Evolutionary conservation across 2,329 filamentous ascomycete genomes (phyloP).

Genomic region (Mycosphaerelloides madeirae): DNA sequence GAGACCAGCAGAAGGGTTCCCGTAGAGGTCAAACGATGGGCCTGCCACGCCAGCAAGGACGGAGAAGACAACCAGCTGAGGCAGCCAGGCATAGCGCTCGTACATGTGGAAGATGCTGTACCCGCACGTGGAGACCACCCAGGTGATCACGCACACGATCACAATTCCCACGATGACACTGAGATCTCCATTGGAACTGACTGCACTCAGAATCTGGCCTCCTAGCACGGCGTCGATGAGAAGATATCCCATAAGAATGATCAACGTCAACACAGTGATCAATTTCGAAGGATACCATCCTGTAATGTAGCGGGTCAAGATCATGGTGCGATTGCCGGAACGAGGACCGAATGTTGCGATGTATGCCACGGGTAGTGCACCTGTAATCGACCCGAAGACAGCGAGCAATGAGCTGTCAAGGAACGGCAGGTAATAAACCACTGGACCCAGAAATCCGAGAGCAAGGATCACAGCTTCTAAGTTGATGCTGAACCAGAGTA

Average conservation of each 20-base stretch:
- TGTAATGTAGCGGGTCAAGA: slow-evolving; percentile 57
- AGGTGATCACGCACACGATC: slow-evolving; percentile 58
- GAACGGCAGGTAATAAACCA: slow-evolving; percentile 56
- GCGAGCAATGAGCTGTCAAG: slow-evolving; percentile 53
- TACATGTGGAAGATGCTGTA: slow-evolving; percentile 65
- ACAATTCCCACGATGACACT: slow-evolving; percentile 64
- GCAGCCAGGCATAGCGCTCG: slow-evolving; percentile 63
- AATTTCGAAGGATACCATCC: slow-evolving; percentile 62
- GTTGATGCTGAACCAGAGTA: slow-evolving; percentile 61
- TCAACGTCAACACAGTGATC: slow-evolving; percentile 58
- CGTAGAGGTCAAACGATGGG: slow-evolving; percentile 52
- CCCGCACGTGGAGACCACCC: slow-evolving; percentile 62
- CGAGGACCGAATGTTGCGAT: slow-evolving; percentile 58
- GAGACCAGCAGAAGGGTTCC: slow-evolving; percentile 49
- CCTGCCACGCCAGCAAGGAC: slow-evolving; percentile 60
- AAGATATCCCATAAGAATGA: slow-evolving; percentile 56
- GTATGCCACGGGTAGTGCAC: slow-evolving; percentile 54
- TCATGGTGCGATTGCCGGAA: slow-evolving; percentile 60
- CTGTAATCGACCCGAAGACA: slow-evolving; percentile 54
- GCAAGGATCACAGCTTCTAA: slow-evolving; percentile 60
- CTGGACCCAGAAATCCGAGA: slow-evolving; percentile 59
- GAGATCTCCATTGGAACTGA: slow-evolving; percentile 54
- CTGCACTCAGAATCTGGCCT: slow-evolving; percentile 64
- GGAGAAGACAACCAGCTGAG: slow-evolving; percentile 57
- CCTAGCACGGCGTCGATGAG: slow-evolving; percentile 62